phyloP scores from a whole-genome alignment of 176 grass and related monocot species.

The Cymbopogon citratus region DNA sequence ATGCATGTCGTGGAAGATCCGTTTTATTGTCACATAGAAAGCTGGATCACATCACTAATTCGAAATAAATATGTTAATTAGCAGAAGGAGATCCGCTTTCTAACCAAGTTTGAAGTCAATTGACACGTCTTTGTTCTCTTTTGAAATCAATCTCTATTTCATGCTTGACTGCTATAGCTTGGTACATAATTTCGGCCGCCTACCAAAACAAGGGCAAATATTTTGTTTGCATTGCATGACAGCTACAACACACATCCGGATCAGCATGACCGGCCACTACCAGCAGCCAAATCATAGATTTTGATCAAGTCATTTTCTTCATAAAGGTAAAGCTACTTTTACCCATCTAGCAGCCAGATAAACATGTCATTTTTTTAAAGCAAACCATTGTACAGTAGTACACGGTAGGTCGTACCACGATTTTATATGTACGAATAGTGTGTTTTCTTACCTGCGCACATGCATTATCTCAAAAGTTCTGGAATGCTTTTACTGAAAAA shows the following conservation, averaged over 20 bases:
- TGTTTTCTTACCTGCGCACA: neutral
- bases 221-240: neutral
- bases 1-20: too few relatives aligned
- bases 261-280: neutral
- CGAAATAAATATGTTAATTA: too few relatives aligned
- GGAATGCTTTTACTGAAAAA: neutral
- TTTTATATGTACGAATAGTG: neutral
- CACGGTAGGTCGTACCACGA: neutral
- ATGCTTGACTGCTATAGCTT: neutral
- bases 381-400: neutral
- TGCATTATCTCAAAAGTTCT: neutral
- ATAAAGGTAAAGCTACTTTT: neutral
- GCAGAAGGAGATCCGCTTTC: too few relatives aligned
- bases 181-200: slow-evolving; percentile 9
- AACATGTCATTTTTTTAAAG: neutral
- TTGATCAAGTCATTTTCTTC: slow-evolving; percentile 3
- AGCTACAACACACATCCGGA: neutral
- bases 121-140: too few relatives aligned
- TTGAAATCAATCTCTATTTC: neutral
- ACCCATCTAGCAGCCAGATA: neutral
- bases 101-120: too few relatives aligned
- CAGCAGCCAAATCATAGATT: neutral
- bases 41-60: too few relatives aligned
- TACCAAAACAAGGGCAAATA: neutral
- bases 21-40: too few relatives aligned